Evolutionary conservation across 192 early-diverging fungal species (phyloP).

Genomic region (Cetraspora pellucida): DNA sequence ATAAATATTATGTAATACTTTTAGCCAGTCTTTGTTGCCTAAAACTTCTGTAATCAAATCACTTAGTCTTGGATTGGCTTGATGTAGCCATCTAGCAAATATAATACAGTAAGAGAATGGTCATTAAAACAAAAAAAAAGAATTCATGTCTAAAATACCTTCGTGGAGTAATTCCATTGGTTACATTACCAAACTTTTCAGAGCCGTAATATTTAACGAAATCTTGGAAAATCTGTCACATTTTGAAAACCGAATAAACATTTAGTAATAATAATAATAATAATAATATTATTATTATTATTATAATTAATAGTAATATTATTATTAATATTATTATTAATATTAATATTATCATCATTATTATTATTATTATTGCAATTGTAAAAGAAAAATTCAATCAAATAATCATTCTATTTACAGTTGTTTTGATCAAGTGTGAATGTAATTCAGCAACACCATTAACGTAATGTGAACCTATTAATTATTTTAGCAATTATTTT

Average conservation of each 20-base stretch:
- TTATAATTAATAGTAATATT: no score
- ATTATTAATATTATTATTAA: no score
- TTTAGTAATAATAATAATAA: background rate
- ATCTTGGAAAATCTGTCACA: slow-evolving; percentile 77
- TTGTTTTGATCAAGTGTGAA: slow-evolving; percentile 77
- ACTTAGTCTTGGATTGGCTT: slow-evolving; percentile 89
- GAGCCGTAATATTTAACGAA: slow-evolving; percentile 88
- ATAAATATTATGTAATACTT: background rate
- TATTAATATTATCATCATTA: no score
- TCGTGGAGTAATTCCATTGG: slow-evolving; percentile 96
- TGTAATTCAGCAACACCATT: slow-evolving; percentile 95
- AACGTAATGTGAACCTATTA: slow-evolving; percentile 83
- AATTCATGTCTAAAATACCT: slow-evolving; percentile 35
- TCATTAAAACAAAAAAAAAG: background rate
- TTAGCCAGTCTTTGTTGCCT: slow-evolving; percentile 72
- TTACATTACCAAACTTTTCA: slow-evolving; percentile 94
- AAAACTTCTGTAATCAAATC: slow-evolving; percentile 81
- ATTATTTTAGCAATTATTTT: background rate
- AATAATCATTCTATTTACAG: slow-evolving; percentile 36
- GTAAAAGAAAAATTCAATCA: background rate
- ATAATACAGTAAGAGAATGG: slow-evolving; percentile 26
- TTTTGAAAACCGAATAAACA: no score
- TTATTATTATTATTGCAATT: no score
- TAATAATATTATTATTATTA: no score
- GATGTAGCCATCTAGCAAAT: slow-evolving; percentile 87